A percentile compares a stretch with the other conserved stretches of the same genome.
Evolutionary conservation across 2,329 filamentous ascomycete genomes (phyloP).

Genomic region (Ascochyta rabiei): DNA sequence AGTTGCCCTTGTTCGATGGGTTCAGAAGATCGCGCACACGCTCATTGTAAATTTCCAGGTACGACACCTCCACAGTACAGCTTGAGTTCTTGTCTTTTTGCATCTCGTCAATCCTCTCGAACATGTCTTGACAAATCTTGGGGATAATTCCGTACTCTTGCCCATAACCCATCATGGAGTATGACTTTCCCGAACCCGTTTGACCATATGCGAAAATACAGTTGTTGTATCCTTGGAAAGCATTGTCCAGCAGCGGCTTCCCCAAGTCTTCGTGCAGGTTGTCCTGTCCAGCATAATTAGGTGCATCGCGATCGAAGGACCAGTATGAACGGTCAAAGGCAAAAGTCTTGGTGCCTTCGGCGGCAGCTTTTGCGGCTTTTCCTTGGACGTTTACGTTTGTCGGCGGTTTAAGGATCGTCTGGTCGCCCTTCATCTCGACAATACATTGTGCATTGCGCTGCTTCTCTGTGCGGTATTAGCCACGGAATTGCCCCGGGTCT

Average conservation of each 20-base stretch:
- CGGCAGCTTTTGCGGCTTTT: constrained; percentile 69
- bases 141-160: constrained; percentile 95
- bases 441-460: constrained; percentile 95
- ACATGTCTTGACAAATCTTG: constrained; percentile 97
- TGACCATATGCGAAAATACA: constrained; percentile 99
- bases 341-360: constrained; percentile 79
- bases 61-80: constrained; percentile 97
- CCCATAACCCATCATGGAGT: constrained; percentile 99
- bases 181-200: constrained; percentile 97
- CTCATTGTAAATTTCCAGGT: constrained; percentile 99
- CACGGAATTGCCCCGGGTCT: background rate
- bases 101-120: constrained; percentile 77
- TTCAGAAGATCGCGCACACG: constrained; percentile 94
- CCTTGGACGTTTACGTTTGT: constrained; percentile 61
- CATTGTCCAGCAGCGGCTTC: constrained; percentile 91
- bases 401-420: constrained; percentile 84
- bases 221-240: constrained; percentile 98
- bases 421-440: constrained; percentile 91
- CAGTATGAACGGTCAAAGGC: constrained; percentile 98
- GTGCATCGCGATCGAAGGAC: constrained; percentile 86
- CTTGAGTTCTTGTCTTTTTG: constrained; percentile 76
- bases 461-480: constrained; percentile 67
- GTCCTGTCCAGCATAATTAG: constrained; percentile 87
- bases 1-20: constrained; percentile 90
- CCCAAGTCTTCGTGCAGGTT: constrained; percentile 88